phyloP scores from a whole-genome alignment of 2,329 filamentous ascomycete genomes.

The Dichotomopilus funicola region DNA sequence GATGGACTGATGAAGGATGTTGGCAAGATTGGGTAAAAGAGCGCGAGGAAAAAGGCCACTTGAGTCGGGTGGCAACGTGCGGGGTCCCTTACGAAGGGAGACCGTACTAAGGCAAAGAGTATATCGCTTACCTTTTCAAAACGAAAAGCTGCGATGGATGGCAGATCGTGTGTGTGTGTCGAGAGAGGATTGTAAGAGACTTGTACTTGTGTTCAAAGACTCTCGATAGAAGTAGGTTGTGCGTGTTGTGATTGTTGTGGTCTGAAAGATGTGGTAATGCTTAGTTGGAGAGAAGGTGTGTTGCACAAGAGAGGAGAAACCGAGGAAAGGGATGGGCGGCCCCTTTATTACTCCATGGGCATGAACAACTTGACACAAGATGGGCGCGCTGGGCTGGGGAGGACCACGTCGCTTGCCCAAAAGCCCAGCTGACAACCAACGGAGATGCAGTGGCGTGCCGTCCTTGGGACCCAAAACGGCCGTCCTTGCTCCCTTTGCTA shows the following conservation, averaged over 20 bases:
- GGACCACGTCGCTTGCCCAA: slow-evolving; percentile 1
- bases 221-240: background rate
- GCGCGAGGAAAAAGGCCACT: background rate
- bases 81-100: background rate
- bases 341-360: slow-evolving; percentile 18
- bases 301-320: slow-evolving; percentile 14
- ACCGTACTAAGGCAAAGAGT: too few species aligned
- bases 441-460: background rate
- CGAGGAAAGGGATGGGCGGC: slow-evolving; percentile 10
- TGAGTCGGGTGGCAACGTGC: background rate
- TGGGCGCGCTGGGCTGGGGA: background rate
- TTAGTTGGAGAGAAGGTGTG: slow-evolving; percentile 7
- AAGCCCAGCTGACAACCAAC: slow-evolving; percentile 2
- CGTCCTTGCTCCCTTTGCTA: background rate
- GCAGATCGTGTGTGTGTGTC: too few species aligned
- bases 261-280: background rate
- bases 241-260: background rate
- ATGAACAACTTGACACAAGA: background rate
- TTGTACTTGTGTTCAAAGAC: too few species aligned
- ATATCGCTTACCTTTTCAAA: too few species aligned
- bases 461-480: slow-evolving; percentile 1
- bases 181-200: too few species aligned
- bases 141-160: too few species aligned
- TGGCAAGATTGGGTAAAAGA: background rate
- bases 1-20: background rate